These are phyloP conservation scores for Candolleomyces aberdarensis DNA, from an alignment of 768 basidiomycete species.

Conservation along the genomic window DNA sequence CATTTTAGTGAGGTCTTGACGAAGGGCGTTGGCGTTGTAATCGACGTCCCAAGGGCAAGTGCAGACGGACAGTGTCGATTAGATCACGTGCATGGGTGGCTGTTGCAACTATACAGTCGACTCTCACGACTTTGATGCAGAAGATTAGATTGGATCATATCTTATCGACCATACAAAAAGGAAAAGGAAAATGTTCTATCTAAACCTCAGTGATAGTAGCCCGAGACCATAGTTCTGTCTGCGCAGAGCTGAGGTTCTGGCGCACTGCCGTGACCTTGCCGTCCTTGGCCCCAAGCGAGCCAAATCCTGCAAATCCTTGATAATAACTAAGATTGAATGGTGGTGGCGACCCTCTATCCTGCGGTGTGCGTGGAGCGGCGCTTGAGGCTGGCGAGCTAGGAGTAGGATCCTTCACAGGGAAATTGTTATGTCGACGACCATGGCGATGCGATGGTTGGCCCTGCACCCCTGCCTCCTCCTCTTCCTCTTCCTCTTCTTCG, in stretches of 20 bases:
- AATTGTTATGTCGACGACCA: conserved; percentile 33
- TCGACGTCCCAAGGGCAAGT: conserved; percentile 18
- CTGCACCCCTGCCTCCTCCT: conserved; percentile 47
- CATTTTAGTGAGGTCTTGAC: conserved; percentile 67
- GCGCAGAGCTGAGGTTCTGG: conserved; percentile 41
- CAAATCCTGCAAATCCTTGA: conserved; percentile 25
- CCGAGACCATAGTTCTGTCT: conserved; percentile 30
- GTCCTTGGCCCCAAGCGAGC: conserved; percentile 16
- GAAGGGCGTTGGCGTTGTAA: conserved; percentile 29
- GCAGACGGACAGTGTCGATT: conserved; percentile 15
- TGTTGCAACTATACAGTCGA: conserved; percentile 56
- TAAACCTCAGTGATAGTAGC: conserved; percentile 23
- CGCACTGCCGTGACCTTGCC: conserved; percentile 50
- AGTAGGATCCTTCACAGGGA: conserved; percentile 38
- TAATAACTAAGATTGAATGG: conserved; percentile 25
- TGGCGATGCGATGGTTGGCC: conserved; percentile 20
- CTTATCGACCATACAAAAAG: conserved; percentile 16
- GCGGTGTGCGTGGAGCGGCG: conserved; percentile 44
- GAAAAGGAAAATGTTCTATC: conserved; percentile 12
- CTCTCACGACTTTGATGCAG: conserved; percentile 21
- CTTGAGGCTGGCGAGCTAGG: conserved; percentile 53
- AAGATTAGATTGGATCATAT: conserved; percentile 27
- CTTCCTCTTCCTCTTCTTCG: conserved; percentile 62
- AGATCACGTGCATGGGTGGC: conserved; percentile 46
- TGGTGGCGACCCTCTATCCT: conserved; percentile 30